These are phyloP conservation scores for Epichloe aotearoae DNA, from an alignment of 2,329 filamentous ascomycete species.

Conservation along the genomic window DNA sequence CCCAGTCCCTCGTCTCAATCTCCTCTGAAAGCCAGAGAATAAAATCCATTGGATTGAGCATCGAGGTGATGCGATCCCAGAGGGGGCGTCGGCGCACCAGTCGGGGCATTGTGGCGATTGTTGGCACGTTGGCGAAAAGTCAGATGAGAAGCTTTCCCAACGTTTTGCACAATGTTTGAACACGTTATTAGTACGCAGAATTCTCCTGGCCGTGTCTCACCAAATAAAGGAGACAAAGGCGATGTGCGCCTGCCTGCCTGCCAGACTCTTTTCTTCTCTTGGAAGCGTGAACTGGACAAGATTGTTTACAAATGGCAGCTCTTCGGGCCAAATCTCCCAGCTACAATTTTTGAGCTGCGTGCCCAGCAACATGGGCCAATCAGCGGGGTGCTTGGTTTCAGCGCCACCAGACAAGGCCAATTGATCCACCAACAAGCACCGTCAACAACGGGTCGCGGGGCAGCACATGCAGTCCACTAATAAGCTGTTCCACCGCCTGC, in stretches of 20 bases:
- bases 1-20: conserved; percentile 82
- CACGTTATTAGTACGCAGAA: background rate
- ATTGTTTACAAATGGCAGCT: conserved; percentile 13
- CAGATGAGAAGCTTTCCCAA: background rate
- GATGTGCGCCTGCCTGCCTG: background rate
- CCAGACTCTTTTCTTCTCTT: background rate
- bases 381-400: background rate
- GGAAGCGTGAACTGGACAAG: background rate
- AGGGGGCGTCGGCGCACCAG: conserved; percentile 74
- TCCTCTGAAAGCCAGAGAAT: conserved; percentile 86
- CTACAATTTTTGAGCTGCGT: background rate
- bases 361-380: background rate
- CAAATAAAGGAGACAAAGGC: background rate
- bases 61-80: conserved; percentile 63
- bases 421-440: background rate
- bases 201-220: background rate
- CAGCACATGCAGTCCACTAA: background rate
- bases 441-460: background rate
- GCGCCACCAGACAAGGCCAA: background rate
- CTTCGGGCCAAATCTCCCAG: background rate
- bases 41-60: conserved; percentile 79
- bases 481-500: conserved; percentile 1
- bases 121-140: background rate
- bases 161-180: background rate
- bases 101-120: conserved; percentile 44